phyloP scores from a whole-genome alignment of 495 filamentous ascomycete genomes.

The Aspergillus cavernicola region DNA sequence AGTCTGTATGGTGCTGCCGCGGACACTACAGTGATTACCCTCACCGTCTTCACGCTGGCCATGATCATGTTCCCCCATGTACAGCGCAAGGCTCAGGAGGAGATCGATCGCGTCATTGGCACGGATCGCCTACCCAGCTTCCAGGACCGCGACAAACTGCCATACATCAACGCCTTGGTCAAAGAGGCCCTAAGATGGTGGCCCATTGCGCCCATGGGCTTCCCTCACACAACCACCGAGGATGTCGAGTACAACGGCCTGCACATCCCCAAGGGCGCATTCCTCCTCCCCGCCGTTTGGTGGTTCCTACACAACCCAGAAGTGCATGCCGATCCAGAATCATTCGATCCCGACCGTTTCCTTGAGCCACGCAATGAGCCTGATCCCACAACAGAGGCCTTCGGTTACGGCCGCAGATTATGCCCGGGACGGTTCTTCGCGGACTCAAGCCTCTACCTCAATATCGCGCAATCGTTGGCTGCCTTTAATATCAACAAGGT shows the following conservation, averaged over 20 bases:
- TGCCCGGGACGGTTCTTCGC: constrained; percentile 58
- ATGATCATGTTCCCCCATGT: constrained; percentile 41
- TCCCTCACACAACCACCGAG: constrained; percentile 52
- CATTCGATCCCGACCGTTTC: constrained; percentile 37
- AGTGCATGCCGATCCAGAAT: constrained; percentile 16
- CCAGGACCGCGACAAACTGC: constrained; percentile 30
- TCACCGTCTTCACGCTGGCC: constrained; percentile 34
- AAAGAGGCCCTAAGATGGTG: constrained; percentile 45
- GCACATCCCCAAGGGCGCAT: constrained; percentile 42
- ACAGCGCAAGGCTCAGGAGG: constrained; percentile 48
- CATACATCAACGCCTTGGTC: constrained; percentile 43
- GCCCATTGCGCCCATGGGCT: constrained; percentile 36
- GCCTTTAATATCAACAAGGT: constrained; percentile 43
- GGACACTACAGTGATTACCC: constrained; percentile 44
- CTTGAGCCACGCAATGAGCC: constrained; percentile 22
- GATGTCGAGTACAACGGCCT: constrained; percentile 44
- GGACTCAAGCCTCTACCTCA: constrained; percentile 51
- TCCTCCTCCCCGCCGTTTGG: constrained; percentile 38
- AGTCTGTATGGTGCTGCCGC: constrained; percentile 51
- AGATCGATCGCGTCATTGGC: constrained; percentile 52
- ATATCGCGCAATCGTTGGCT: constrained; percentile 49
- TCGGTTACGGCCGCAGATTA: constrained; percentile 56
- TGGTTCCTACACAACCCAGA: constrained; percentile 22
- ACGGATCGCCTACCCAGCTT: constrained; percentile 25
- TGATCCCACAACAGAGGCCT: constrained; percentile 33